Evolutionary conservation across 176 grass and related monocot species (phyloP), one percentile per base, ranked within the genome.

Genomic region (Aegilops longissima): DNA sequence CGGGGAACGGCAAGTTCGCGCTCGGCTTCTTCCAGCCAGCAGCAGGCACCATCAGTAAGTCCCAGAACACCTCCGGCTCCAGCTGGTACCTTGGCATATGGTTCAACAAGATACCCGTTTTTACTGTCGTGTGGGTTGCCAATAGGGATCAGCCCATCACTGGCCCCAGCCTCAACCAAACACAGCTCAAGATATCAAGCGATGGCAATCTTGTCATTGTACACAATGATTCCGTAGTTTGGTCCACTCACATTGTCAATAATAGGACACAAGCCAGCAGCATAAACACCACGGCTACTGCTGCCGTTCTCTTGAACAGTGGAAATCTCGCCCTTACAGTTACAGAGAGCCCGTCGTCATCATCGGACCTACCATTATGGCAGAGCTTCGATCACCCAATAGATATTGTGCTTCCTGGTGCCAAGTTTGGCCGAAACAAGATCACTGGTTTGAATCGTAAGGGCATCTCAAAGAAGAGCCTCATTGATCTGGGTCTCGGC

Each of bases 1-100:
- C 90, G 11, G 6, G 79, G 4, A 77, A 83, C 2, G 87, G 70
- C 49, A 90, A 76, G 67, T 94, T 92, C 12, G 80, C 83, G 5
- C 82, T 94, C 54, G 93, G 93, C 27, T 92, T 94, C 81, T 92
- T 91, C 81, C 77, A 52, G 73, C 74, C 74, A 18, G 25, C 47
- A 56, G 47, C 47, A 77, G 11, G 74, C 74, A 77, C 27, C 27
- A 11, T 31, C 74, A 77, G 61, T 63, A 63, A 63, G 61, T 63
- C 56, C n/a, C 61, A 63, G n/a, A 63, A 63, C 61, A 24, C 61
- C 61, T n/a, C 61, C 61, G 1, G 18, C 61, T 24, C 9, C n/a
- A 63, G 61, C 61, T 59, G 61, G 61, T 63, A 63, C 61, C 61
- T 63, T 25, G 61, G 61, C n/a, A 63, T 63, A 23, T 63, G 61